Evolutionary conservation across 2,329 filamentous ascomycete species (phyloP), one percentile per base, ranked within the genome.

Genomic region (Berkeleyomyces basicola): DNA sequence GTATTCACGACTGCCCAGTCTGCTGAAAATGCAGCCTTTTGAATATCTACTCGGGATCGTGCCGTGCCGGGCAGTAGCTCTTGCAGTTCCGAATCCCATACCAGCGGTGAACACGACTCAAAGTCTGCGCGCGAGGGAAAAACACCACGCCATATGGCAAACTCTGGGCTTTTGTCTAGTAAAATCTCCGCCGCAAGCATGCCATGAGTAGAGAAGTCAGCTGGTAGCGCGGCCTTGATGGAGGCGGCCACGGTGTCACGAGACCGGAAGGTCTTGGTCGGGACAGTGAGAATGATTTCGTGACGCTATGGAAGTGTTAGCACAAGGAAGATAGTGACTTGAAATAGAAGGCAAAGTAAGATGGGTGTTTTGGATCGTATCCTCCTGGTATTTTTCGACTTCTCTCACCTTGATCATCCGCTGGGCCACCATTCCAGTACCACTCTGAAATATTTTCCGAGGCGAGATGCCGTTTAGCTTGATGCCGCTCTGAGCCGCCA

Each of bases 381-480:
- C n/a, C 39, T 10, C 14, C 49, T 33, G 10, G 23, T 16, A 7
- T 36, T 11, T 31, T 23, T 14, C 33, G 3, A 16, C 44, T 36
- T 42, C n/a, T n/a, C 58, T 42, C 46, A 88, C 87, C 74, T 86
- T 75, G 65, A 93, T 78, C 11, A 79, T 74, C 37, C 80, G 78
- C 10, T 82, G 84, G 4, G 89, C 86, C 59, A 91, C 78, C 63
- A 96, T 83, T 57, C 91, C 90, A 61, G 93, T 80, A 37, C 90
- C 90, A 62, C 87, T 79, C 1, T 84, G 86, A 4, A 84, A 81
- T 14, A 95, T 83, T 46, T 76, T 76, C 47, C 82, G 79, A 4
- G 89, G 84, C 2, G 76, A 76, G 58, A 95, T 82, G 37, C 84
- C 84, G 68, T 85, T 78, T 67, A 90, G 80, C 43, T 78, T 73